A percentile compares a stretch with the other conserved stretches of the same genome.
Evolutionary conservation across 495 filamentous ascomycete species (phyloP).

Genomic region (Neurospora tetraspora): DNA sequence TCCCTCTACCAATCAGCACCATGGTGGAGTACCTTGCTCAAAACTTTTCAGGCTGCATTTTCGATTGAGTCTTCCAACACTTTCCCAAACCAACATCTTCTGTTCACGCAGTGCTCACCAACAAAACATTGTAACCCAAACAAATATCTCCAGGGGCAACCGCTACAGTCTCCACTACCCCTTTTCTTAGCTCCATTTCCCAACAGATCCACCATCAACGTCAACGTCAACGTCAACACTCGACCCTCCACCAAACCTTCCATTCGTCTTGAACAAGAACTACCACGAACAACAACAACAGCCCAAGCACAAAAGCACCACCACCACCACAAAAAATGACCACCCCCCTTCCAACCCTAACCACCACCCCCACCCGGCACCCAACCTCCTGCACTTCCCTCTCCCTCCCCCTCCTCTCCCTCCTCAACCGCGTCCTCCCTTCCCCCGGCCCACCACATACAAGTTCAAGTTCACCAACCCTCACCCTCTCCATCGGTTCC

Average conservation of each 20-base stretch:
- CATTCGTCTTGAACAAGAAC: not conserved
- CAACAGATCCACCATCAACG: not conserved
- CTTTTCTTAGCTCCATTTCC: not conserved
- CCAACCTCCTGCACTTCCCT: conserved; percentile 14
- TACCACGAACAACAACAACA: not conserved
- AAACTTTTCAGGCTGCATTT: not conserved
- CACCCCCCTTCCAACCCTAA: conserved; percentile 3
- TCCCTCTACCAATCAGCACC: not conserved
- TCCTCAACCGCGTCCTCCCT: conserved; percentile 12
- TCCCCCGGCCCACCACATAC: not conserved
- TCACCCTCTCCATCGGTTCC: conserved; percentile 15
- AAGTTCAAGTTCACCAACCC: not conserved
- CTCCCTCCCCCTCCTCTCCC: conserved; percentile 12
- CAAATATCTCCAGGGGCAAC: not conserved
- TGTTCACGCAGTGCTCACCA: not conserved
- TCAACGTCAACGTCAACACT: not conserved
- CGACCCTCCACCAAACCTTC: not conserved
- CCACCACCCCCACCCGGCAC: conserved; percentile 5
- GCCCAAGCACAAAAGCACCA: not conserved
- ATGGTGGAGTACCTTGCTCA: not conserved
- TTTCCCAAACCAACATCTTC: not conserved
- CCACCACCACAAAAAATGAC: not conserved
- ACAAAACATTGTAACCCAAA: not conserved
- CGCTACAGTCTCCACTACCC: not conserved
- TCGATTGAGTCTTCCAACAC: not conserved